phyloP scores from a whole-genome alignment of 2,329 filamentous ascomycete species.

The Cercospora janseana region DNA sequence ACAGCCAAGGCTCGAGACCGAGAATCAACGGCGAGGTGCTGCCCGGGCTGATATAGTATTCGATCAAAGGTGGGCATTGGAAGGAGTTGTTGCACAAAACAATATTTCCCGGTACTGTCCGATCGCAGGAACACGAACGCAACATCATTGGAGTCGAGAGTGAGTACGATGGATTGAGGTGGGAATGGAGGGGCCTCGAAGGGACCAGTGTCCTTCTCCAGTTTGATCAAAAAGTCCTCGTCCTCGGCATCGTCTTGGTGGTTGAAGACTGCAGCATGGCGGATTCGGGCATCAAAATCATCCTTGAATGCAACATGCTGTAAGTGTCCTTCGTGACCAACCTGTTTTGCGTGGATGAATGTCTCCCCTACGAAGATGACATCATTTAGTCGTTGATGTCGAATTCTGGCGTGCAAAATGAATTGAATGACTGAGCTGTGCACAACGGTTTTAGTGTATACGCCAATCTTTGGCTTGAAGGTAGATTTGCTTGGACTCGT shows the following conservation, averaged over 20 bases:
- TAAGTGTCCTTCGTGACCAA: constrained; percentile 61
- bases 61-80: constrained; percentile 56
- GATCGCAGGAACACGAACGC: constrained; percentile 71
- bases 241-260: constrained; percentile 41
- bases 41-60: constrained; percentile 56
- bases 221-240: constrained; percentile 33
- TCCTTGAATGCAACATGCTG: constrained; percentile 73
- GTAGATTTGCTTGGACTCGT: not conserved
- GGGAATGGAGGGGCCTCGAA: constrained; percentile 48
- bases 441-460: constrained; percentile 76
- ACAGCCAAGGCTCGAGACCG: constrained; percentile 64
- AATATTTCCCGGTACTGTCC: constrained; percentile 45
- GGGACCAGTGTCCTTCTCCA: constrained; percentile 26
- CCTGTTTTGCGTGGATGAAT: constrained; percentile 75
- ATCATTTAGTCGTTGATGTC: constrained; percentile 70
- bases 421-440: constrained; percentile 72
- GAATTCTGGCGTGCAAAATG: constrained; percentile 76
- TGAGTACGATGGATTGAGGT: constrained; percentile 76
- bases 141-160: constrained; percentile 69
- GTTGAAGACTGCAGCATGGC: constrained; percentile 73
- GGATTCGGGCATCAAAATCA: constrained; percentile 76
- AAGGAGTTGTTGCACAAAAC: constrained; percentile 62
- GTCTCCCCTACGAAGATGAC: constrained; percentile 83
- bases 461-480: constrained; percentile 51
- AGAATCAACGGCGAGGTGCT: constrained; percentile 75